Conservation (phyloP, 768 basidiomycete species). For the Leccinellum albellum region DNA sequence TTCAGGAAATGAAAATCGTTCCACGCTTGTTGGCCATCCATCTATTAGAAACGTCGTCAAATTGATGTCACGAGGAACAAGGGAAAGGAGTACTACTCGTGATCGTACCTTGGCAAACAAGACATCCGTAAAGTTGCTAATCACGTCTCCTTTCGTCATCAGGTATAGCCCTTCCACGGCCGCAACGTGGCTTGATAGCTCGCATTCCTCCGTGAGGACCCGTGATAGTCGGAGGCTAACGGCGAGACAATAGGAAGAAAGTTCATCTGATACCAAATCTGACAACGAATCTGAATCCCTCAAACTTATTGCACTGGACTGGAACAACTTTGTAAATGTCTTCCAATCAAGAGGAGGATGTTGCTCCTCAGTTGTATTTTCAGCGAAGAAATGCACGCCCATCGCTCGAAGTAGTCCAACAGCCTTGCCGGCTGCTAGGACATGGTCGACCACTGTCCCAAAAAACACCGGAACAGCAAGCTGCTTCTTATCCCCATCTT, state of each 20-base stretch:
- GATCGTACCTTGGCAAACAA: conserved; percentile 65
- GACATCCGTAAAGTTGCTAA: conserved; percentile 70
- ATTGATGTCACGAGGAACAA: neutral
- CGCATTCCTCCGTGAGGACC: conserved; percentile 66
- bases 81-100: conserved; percentile 1
- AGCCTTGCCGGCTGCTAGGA: conserved; percentile 72
- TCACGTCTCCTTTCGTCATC: conserved; percentile 74
- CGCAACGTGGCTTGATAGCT: conserved; percentile 55
- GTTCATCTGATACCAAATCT: conserved; percentile 56
- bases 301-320: conserved; percentile 28
- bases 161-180: conserved; percentile 68
- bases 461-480: conserved; percentile 56
- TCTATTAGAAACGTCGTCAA: conserved; percentile 38
- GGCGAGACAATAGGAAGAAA: conserved; percentile 52
- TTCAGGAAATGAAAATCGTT: conserved; percentile 83
- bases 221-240: conserved; percentile 51
- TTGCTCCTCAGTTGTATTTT: conserved; percentile 14
- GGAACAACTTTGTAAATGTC: conserved; percentile 41
- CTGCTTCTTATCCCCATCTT: conserved; percentile 24
- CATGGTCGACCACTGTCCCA: conserved; percentile 50
- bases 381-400: conserved; percentile 20
- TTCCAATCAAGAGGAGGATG: conserved; percentile 36
- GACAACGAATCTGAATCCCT: conserved; percentile 63
- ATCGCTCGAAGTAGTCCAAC: conserved; percentile 70
- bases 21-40: conserved; percentile 73